Conservation (phyloP, 352 stramenopile species). For the Thalassiosira mediterranea region DNA sequence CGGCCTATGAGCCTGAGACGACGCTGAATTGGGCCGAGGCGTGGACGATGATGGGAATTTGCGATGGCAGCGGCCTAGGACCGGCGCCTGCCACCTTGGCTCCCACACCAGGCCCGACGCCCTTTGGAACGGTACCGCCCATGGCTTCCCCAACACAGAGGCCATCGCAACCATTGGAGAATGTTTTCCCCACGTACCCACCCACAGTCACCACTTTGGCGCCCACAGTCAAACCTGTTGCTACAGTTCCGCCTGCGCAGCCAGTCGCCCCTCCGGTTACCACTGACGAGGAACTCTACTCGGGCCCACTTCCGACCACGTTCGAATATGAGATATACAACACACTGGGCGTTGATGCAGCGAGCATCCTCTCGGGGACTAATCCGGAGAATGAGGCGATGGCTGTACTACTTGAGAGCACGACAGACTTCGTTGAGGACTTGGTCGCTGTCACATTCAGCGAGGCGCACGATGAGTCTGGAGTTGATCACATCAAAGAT, state of each 20-base stretch:
- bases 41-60: constrained; percentile 42
- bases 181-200: too few relatives aligned
- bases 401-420: constrained; percentile 18
- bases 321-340: constrained; percentile 57
- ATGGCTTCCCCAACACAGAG: too few relatives aligned
- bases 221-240: background rate
- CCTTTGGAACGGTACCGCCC: too few relatives aligned
- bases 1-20: constrained; percentile 41
- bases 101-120: too few relatives aligned
- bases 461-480: background rate
- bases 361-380: constrained; percentile 10
- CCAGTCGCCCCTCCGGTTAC: background rate
- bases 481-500: background rate
- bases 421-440: constrained; percentile 22
- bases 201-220: too few relatives aligned
- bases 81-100: too few relatives aligned
- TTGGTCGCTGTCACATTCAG: constrained; percentile 35
- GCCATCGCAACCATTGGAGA: too few relatives aligned
- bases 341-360: constrained; percentile 13
- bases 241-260: background rate
- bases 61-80: constrained; percentile 1
- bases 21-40: constrained; percentile 26
- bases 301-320: constrained; percentile 22
- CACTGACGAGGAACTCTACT: constrained; percentile 19
- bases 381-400: constrained; percentile 29